Evolutionary conservation across 306 rosid species (phyloP).

Genomic region (Sechiopsis laciniata): DNA sequence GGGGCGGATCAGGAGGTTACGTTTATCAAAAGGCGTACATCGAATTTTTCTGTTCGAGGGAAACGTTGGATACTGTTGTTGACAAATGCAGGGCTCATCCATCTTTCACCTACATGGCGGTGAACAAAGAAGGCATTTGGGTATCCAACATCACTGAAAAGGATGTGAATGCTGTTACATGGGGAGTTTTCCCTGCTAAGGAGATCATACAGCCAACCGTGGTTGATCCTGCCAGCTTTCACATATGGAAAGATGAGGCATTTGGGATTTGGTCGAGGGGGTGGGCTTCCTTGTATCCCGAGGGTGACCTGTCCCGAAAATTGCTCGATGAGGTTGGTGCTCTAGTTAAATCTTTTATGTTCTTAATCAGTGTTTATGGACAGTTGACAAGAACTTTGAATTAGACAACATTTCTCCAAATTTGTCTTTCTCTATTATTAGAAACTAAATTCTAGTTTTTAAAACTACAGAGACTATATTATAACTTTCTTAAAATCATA

Average conservation of each 20-base stretch:
- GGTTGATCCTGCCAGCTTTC: slow-evolving; percentile 83
- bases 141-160: slow-evolving; percentile 58
- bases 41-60: slow-evolving; percentile 92
- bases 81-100: slow-evolving; percentile 58
- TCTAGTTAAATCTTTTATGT: not conserved
- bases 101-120: slow-evolving; percentile 76
- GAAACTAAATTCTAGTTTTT: no score
- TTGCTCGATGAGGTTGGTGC: slow-evolving; percentile 71
- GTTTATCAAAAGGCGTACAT: slow-evolving; percentile 93
- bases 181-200: slow-evolving; percentile 96
- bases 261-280: slow-evolving; percentile 69
- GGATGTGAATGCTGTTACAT: slow-evolving; percentile 89
- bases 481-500: no score
- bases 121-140: slow-evolving; percentile 68
- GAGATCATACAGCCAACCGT: slow-evolving; percentile 94
- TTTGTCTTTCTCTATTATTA: no score
- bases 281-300: slow-evolving; percentile 74
- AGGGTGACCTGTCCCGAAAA: slow-evolving; percentile 65
- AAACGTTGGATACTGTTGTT: slow-evolving; percentile 57
- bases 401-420: no score
- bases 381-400: not conserved
- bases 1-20: slow-evolving; percentile 94
- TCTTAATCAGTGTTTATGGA: slow-evolving; percentile 8
- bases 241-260: no score
- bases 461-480: no score